Conservation (phyloP, 768 basidiomycete genomes). For the Trametes elegans region DNA sequence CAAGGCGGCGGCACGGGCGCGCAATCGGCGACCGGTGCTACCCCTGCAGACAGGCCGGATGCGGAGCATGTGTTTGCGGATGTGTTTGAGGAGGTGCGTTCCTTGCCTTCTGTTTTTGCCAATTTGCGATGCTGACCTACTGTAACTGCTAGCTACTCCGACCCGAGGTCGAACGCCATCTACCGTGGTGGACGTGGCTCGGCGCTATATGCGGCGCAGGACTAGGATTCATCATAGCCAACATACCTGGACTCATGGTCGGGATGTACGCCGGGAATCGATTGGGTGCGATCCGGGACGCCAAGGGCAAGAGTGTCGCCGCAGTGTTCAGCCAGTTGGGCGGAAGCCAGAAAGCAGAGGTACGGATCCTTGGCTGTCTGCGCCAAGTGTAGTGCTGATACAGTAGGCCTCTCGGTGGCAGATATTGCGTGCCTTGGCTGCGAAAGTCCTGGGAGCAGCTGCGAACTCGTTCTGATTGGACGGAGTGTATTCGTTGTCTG, state of each 20-base stretch:
- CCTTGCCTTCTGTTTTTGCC: not conserved
- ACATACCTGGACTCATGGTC: slow-evolving; percentile 81
- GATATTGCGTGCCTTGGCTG: slow-evolving; percentile 78
- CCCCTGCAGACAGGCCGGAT: slow-evolving; percentile 54
- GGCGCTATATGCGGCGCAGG: slow-evolving; percentile 71
- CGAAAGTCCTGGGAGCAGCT: slow-evolving; percentile 79
- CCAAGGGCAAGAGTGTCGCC: slow-evolving; percentile 92
- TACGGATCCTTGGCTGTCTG: slow-evolving; percentile 31
- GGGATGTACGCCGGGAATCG: slow-evolving; percentile 88
- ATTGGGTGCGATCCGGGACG: slow-evolving; percentile 89
- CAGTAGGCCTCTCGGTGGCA: slow-evolving; percentile 27
- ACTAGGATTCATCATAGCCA: slow-evolving; percentile 53
- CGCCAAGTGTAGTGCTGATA: not conserved
- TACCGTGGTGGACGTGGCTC: slow-evolving; percentile 73
- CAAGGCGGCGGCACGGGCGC: slow-evolving; percentile 32
- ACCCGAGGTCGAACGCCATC: slow-evolving; percentile 73
- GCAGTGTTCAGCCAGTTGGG: slow-evolving; percentile 80
- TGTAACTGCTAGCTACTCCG: slow-evolving; percentile 55
- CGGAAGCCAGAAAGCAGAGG: slow-evolving; percentile 84
- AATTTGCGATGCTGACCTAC: not conserved
- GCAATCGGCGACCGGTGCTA: slow-evolving; percentile 30
- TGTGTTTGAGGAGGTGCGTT: slow-evolving; percentile 83
- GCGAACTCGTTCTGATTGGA: slow-evolving; percentile 27
- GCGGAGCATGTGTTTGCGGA: slow-evolving; percentile 83
- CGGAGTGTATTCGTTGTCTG: too few species aligned